phyloP scores from a whole-genome alignment of 208 protist genomes.

The Angomonas ambiguus region DNA sequence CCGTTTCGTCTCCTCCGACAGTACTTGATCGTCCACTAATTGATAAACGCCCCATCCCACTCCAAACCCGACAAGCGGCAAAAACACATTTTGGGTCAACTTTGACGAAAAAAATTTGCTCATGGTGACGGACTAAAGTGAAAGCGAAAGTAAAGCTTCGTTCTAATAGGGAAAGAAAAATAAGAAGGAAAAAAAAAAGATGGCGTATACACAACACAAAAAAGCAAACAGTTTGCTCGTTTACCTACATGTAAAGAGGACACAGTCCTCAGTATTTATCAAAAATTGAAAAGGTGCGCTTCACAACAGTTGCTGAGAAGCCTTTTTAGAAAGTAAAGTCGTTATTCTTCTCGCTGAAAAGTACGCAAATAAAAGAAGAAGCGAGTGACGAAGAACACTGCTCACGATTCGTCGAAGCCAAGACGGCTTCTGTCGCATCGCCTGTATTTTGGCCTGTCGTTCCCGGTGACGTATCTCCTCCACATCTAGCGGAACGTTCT shows the following conservation, averaged over 20 bases:
- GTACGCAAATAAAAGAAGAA: conserved; percentile 31
- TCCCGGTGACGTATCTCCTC: conserved; percentile 13
- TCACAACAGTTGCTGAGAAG: background rate
- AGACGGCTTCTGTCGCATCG: conserved; percentile 21
- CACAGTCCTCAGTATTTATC: too few species aligned
- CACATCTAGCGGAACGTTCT: conserved; percentile 22
- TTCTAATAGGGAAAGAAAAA: conserved; percentile 5
- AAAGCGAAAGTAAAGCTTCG: background rate
- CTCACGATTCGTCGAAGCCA: conserved; percentile 25
- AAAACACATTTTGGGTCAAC: conserved; percentile 12
- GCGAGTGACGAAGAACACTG: conserved; percentile 31
- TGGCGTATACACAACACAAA: background rate
- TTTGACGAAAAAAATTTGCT: conserved; percentile 3
- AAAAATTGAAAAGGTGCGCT: background rate
- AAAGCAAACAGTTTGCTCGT: background rate
- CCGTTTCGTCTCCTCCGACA: conserved; percentile 34
- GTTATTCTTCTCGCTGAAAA: conserved; percentile 26
- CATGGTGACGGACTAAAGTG: background rate
- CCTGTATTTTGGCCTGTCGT: conserved; percentile 13
- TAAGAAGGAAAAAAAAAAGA: background rate
- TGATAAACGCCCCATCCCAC: conserved; percentile 61
- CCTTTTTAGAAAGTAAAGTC: background rate
- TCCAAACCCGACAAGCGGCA: conserved; percentile 60
- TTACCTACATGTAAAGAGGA: background rate
- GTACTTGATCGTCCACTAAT: conserved; percentile 32